Conservation (phyloP, 306 rosid genomes). For the Cucurbita argyrosperma region DNA sequence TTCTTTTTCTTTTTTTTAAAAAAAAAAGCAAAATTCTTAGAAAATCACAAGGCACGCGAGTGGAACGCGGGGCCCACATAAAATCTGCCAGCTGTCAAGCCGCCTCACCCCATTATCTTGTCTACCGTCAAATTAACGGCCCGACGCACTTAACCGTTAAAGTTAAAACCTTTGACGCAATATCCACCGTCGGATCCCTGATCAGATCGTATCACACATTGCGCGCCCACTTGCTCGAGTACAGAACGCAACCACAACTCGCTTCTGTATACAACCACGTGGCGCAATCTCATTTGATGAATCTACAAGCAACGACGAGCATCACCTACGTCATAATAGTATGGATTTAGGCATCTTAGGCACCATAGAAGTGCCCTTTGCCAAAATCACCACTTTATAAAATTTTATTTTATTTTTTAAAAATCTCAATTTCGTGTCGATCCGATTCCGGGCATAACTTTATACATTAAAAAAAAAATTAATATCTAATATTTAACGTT, state of each 20-base stretch:
- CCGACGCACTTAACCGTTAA: background rate
- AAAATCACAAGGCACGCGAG: background rate
- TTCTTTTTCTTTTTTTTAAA: background rate
- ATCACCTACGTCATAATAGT: no score
- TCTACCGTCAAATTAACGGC: constrained; percentile 17
- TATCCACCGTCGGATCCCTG: background rate
- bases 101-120: constrained; percentile 5
- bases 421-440: no score
- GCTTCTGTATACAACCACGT: background rate
- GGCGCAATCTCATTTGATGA: background rate
- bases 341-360: no score
- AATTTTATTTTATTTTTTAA: no score
- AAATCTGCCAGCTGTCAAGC: constrained; percentile 15
- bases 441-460: no score
- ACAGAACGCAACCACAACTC: background rate
- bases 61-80: constrained; percentile 4
- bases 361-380: no score
- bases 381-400: no score
- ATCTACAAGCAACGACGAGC: background rate
- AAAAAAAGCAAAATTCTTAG: background rate
- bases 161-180: background rate
- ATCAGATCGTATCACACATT: background rate
- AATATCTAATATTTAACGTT: no score
- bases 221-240: background rate
- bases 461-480: no score